phyloP scores from a whole-genome alignment of 306 rosid genomes.

The Fagus sylvatica region DNA sequence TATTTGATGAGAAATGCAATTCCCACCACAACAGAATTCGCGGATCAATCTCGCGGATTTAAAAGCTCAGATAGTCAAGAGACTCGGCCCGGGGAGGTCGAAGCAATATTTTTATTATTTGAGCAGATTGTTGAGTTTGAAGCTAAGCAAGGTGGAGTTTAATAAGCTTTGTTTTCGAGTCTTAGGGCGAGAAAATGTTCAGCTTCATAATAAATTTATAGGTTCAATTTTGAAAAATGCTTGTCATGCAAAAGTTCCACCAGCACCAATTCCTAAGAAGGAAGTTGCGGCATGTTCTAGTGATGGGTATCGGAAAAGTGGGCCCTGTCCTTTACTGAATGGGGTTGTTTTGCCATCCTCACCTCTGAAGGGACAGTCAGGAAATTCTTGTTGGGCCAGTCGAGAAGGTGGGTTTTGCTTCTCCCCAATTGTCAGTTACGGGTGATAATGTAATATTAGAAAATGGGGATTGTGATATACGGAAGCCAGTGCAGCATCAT shows the following conservation, averaged over 20 bases:
- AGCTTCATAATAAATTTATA: slow-evolving; percentile 76
- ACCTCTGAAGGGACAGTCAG: slow-evolving; percentile 65
- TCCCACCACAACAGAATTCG: slow-evolving; percentile 61
- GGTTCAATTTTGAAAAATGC: slow-evolving; percentile 83
- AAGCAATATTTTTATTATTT: slow-evolving; percentile 66
- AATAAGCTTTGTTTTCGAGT: slow-evolving; percentile 63
- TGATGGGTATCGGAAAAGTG: slow-evolving; percentile 59
- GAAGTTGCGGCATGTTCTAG: slow-evolving; percentile 23
- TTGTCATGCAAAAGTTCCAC: slow-evolving; percentile 65
- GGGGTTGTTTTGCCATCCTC: slow-evolving; percentile 66
- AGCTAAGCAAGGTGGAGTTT: slow-evolving; percentile 77
- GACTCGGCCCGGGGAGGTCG: slow-evolving; percentile 66
- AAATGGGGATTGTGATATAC: slow-evolving; percentile 77
- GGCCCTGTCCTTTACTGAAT: slow-evolving; percentile 62
- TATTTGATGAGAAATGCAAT: slow-evolving; percentile 75
- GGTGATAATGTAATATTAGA: slow-evolving; percentile 68
- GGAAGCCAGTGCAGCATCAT: slow-evolving; percentile 70
- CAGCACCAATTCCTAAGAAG: slow-evolving; percentile 65
- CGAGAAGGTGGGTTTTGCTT: slow-evolving; percentile 66
- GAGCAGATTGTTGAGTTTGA: slow-evolving; percentile 76
- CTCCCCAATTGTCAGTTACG: slow-evolving; percentile 45
- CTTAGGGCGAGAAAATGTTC: slow-evolving; percentile 75
- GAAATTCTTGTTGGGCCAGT: slow-evolving; percentile 76
- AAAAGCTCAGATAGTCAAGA: slow-evolving; percentile 70
- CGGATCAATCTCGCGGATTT: slow-evolving; percentile 81